Base-by-base conservation (phyloP, 768 basidiomycete species). In the Podaxis rugospora region DNA sequence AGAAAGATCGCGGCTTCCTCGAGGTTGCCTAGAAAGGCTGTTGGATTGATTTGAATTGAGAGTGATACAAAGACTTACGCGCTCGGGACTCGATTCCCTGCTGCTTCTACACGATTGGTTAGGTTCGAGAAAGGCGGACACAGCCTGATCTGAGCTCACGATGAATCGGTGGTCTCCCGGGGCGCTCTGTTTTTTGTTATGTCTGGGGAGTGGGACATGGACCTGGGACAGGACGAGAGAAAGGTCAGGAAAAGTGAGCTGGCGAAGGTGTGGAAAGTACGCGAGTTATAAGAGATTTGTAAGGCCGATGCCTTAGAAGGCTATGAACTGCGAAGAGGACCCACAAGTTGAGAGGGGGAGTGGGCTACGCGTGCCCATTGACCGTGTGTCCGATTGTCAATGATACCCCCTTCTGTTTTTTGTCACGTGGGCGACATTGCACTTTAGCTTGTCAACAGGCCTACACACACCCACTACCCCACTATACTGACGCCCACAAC, bases 51-150 rank as follows among this genome's bases (percentile, higher is more conserved):
- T 55, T 49, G 10, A 54, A 50, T 54, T 39, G 40, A 36, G 49
- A 42, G 28, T 51, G 27, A 52, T 42, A 35, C n/a, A 42, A 36
- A n/a, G 59, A 69, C 80, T 68, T 62, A 83, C 82, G 62, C 74
- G 67, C 55, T 65, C 72, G 49, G 82, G 82, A 40, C 85, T 84
- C 21, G 82, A 81, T 63, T 84, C 84, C 54, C 82, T 74, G 67
- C 84, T 86, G 68, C 82, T 86, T 64, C 84, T 86, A 69, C 55
- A 52, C 54, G 27, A 52, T 40, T 16, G 4, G 44, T 60, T 10
- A 66, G 11, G 1, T n/a, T 35, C 49, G 18, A 56, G 37, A 27
- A 47, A 23, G 16, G 39, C 6, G 28, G 35, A 51, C 21, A 28
- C 7, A 27, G 46, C 52, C 42, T 47, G 37, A 55, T 35, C 55